Percentiles rank a stretch among this genome's conserved stretches.
Evolutionary conservation across 129 eudicot species (phyloP).

Genomic region (Ambrosia artemisiifolia): DNA sequence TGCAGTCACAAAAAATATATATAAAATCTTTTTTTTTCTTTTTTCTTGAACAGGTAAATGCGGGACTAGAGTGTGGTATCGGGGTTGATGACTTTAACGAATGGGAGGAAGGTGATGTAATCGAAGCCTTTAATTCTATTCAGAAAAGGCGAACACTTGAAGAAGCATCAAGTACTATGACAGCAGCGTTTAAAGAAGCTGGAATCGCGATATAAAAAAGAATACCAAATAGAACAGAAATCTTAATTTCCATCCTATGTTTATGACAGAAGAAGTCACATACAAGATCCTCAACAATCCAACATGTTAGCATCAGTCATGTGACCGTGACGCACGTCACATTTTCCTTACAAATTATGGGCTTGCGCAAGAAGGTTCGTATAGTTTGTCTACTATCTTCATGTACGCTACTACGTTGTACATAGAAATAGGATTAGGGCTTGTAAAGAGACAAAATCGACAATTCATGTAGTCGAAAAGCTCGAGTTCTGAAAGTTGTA

Average conservation of each 20-base stretch:
- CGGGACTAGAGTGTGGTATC: constrained; percentile 91
- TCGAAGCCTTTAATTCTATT: constrained; percentile 65
- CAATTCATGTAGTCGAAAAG: not conserved
- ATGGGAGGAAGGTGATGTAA: constrained; percentile 70
- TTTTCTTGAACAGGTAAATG: constrained; percentile 59
- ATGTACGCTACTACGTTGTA: constrained; percentile 45
- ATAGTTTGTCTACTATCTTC: constrained; percentile 7
- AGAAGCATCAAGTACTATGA: constrained; percentile 84
- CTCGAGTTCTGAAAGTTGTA: constrained; percentile 15
- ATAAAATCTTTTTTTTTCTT: not conserved
- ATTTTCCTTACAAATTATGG: not conserved
- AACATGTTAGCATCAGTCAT: constrained; percentile 19
- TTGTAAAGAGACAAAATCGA: constrained; percentile 35
- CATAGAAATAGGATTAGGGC: constrained; percentile 37
- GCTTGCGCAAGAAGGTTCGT: not conserved
- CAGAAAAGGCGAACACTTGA: constrained; percentile 81
- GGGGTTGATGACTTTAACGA: constrained; percentile 66
- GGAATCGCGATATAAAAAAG: constrained; percentile 36
- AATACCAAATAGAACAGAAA: constrained; percentile 13
- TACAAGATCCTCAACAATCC: constrained; percentile 21
- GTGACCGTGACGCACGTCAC: not conserved
- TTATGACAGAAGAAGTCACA: constrained; percentile 1
- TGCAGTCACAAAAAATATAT: not conserved
- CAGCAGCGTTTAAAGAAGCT: constrained; percentile 65
- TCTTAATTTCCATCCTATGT: not conserved